These are phyloP conservation scores for Lithospermum erythrorhizon DNA, from an alignment of 257 asterid genomes.

Conservation along the genomic window DNA sequence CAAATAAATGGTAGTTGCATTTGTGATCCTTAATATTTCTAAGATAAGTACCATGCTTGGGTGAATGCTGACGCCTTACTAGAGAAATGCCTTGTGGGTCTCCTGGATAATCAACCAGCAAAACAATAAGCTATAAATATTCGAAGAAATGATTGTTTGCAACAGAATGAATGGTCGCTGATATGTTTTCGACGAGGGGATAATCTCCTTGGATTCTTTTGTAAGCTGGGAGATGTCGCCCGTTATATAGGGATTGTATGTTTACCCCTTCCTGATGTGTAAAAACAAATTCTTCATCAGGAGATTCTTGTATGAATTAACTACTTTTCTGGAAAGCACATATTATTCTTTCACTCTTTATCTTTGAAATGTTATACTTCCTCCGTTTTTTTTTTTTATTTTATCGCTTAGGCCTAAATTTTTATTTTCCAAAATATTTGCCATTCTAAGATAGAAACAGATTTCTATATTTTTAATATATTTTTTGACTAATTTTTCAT, in stretches of 20 bases:
- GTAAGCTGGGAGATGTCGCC: not conserved
- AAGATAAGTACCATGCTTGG: constrained; percentile 96
- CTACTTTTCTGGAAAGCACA: too few species aligned
- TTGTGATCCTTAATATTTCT: constrained; percentile 37
- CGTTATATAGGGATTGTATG: not conserved
- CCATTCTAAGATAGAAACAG: too few species aligned
- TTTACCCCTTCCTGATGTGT: not conserved
- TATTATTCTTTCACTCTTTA: not conserved
- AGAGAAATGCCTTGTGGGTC: constrained; percentile 90
- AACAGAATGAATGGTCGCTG: not conserved
- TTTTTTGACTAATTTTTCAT: too few species aligned
- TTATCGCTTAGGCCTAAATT: too few species aligned
- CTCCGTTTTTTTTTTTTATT: too few species aligned
- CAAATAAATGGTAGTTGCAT: not conserved
- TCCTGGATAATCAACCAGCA: constrained; percentile 40
- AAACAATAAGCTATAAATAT: not conserved
- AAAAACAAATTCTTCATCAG: too few species aligned
- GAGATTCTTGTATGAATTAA: too few species aligned
- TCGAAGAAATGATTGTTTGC: not conserved
- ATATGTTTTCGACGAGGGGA: too few species aligned
- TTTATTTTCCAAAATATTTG: too few species aligned
- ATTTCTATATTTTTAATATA: too few species aligned
- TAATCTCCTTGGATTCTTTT: not conserved
- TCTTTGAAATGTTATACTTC: too few species aligned
- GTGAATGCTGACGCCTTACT: constrained; percentile 73